These are phyloP conservation scores for Globisporangium middletonii DNA, from an alignment of 352 stramenopile species.

Conservation along the genomic window DNA sequence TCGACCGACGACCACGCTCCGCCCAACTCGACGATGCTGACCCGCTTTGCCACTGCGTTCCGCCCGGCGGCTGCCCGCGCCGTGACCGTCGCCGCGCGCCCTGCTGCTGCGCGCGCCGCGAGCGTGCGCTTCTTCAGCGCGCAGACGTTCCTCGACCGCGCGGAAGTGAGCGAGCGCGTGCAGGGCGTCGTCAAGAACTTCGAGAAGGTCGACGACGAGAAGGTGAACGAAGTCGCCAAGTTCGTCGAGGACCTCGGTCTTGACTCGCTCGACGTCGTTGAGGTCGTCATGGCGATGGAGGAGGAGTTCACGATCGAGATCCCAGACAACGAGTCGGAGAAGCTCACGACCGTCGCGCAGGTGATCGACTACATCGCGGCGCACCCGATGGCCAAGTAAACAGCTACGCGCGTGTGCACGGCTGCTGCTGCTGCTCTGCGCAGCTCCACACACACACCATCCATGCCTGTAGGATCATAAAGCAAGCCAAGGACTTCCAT, in stretches of 20 bases:
- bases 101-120: constrained; percentile 14
- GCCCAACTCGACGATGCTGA: constrained; percentile 59
- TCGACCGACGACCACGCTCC: constrained; percentile 3
- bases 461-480: constrained; percentile 6
- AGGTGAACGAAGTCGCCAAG: constrained; percentile 88
- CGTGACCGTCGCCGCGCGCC: constrained; percentile 30
- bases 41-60: constrained; percentile 69
- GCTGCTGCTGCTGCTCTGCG: not conserved
- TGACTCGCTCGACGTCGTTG: constrained; percentile 96
- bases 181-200: constrained; percentile 99
- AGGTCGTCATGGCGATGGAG: constrained; percentile 99
- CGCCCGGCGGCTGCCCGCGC: constrained; percentile 52
- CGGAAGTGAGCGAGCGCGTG: constrained; percentile 96
- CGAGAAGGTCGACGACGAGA: constrained; percentile 97
- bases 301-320: constrained; percentile 99
- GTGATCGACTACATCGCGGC: constrained; percentile 98
- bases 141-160: constrained; percentile 85
- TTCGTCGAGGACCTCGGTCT: constrained; percentile 98
- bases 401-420: not conserved
- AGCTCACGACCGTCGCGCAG: constrained; percentile 95
- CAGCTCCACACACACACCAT: not conserved
- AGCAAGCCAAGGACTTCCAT: not conserved
- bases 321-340: constrained; percentile 99
- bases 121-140: constrained; percentile 69
- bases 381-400: constrained; percentile 99